phyloP scores from a whole-genome alignment of 2,329 filamentous ascomycete species.

The Plectosphaerella plurivora region DNA sequence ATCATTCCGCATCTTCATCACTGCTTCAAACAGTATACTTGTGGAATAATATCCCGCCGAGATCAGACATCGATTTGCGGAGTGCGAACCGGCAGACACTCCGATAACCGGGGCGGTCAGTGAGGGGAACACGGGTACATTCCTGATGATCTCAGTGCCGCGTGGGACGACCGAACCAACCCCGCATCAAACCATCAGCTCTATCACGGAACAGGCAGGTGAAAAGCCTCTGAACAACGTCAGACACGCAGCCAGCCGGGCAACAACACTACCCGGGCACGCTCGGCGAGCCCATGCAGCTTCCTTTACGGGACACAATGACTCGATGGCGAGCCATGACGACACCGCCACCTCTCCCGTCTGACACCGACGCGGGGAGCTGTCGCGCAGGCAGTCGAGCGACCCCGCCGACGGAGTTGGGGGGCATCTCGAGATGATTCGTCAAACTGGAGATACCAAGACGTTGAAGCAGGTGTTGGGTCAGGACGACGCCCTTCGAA shows the following conservation, averaged over 20 bases:
- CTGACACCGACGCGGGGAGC: neutral
- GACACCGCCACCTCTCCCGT: neutral
- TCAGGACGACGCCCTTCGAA: neutral
- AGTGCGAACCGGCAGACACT: no score
- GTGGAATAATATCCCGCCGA: no score
- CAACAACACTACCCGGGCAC: neutral
- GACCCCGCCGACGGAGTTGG: neutral
- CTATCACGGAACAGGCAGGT: conserved; percentile 5
- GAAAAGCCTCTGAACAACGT: neutral
- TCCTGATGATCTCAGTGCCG: no score
- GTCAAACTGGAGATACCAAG: neutral
- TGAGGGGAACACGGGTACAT: no score
- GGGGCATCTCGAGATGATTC: neutral
- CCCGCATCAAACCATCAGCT: neutral
- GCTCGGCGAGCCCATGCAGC: neutral
- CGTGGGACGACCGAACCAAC: neutral
- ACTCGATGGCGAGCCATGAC: conserved; percentile 1
- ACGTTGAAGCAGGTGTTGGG: neutral
- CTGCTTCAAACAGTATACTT: no score
- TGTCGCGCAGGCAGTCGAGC: neutral
- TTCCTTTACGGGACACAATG: neutral
- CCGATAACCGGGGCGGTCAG: no score
- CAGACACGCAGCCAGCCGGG: neutral
- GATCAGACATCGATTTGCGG: no score
- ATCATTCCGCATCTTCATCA: no score